Evolutionary conservation across 2,329 filamentous ascomycete species (phyloP), one percentile per base, ranked within the genome.

Genomic region (Fulvia fulva): DNA sequence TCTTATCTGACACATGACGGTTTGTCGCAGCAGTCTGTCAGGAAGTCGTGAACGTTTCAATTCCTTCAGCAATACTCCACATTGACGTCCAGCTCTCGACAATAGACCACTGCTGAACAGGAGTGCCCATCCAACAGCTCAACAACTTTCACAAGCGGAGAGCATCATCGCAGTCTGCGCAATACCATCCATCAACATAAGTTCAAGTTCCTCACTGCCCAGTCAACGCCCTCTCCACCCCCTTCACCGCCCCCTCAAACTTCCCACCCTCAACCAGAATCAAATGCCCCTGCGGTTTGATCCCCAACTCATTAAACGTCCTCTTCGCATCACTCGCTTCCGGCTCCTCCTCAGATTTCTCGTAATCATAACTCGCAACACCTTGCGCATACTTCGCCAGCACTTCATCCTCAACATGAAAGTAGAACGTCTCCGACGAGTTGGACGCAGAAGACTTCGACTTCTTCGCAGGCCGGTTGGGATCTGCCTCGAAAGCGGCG

Each of bases 391-490:
- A 83, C 70, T 85, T 86, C 64, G 94, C 86, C 68, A 97, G 77
- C 53, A 93, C 83, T 78, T 97, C 94, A 70, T 99, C 94, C 76
- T 99, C 94, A 0, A 91, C 88, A 73, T 99, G 94, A 80, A 97
- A 99, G 76, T 92, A 95, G 76, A 91, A 96, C 32, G 84, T 80
- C 67, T 88, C 83, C 8, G 79, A 64, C 3, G 62, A 65, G 19
- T 50, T 50, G 53, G 81, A 79, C 59, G 63, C 72, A 46, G 65
- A 71, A 60, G 75, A 82, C 72, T 82, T 82, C 57, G 80, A 75
- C 62, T 80, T 83, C 76, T 89, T 92, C 66, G 80, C 53, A 63
- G 86, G 81, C 37, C 78, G 77, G 6, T 78, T 82, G 69, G 88
- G 85, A 55, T 83, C 80, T 65, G 93, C 89, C 16, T 97, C 79